Evolutionary conservation across 441 rosid genomes (phyloP).

Genomic region (Adansonia madagascariensis): DNA sequence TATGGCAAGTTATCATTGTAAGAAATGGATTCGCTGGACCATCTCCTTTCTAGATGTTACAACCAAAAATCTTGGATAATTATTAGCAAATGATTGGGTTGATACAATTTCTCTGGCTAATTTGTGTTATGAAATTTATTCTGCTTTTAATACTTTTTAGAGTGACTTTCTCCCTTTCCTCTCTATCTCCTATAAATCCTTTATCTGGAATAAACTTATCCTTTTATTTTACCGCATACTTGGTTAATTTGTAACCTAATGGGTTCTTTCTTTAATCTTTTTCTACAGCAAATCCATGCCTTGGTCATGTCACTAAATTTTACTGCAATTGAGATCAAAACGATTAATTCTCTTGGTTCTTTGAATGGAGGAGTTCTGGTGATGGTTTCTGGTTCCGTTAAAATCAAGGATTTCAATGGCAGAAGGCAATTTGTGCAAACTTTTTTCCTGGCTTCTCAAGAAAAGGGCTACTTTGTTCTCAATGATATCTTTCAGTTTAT

Average conservation of each 20-base stretch:
- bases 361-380: constrained; percentile 74
- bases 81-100: not conserved
- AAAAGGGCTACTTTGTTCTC: constrained; percentile 68
- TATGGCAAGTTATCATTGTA: not conserved
- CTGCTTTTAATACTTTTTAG: not conserved
- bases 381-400: constrained; percentile 66
- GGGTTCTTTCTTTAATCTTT: constrained; percentile 10
- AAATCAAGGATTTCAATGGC: constrained; percentile 48
- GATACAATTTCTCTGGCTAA: not conserved
- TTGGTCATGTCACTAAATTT: constrained; percentile 58
- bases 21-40: not conserved
- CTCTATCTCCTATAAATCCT: not conserved
- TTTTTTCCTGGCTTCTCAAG: constrained; percentile 79
- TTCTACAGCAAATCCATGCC: constrained; percentile 60
- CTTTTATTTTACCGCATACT: not conserved
- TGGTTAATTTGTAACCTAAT: not conserved
- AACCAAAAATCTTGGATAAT: not conserved
- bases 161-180: too few species aligned
- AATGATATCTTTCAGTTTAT: constrained; percentile 70
- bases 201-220: not conserved
- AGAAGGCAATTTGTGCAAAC: constrained; percentile 66
- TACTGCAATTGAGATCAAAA: constrained; percentile 72
- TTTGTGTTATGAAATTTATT: not conserved
- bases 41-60: not conserved
- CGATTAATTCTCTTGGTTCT: constrained; percentile 66